These are phyloP conservation scores for Tilletia setariae DNA, from an alignment of 1,284 basidiomycete species.

Conservation along the genomic window DNA sequence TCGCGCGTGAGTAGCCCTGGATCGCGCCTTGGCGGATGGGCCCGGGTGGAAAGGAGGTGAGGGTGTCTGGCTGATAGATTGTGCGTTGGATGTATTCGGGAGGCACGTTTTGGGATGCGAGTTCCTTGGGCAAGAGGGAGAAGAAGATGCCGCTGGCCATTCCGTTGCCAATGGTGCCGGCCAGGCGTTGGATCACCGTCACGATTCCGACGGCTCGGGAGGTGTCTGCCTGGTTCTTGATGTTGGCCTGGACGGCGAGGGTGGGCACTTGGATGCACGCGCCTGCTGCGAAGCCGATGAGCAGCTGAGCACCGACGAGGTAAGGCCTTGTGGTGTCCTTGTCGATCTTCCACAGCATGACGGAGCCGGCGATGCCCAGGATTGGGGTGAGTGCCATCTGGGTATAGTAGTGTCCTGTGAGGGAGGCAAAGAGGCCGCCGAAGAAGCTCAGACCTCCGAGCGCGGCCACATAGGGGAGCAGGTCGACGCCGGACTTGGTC, in stretches of 20 bases:
- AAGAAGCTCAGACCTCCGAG: background rate
- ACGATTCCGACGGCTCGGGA: conserved; percentile 10
- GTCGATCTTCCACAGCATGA: conserved; percentile 4
- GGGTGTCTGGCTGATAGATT: background rate
- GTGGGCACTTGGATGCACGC: conserved; percentile 8
- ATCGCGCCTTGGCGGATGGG: background rate
- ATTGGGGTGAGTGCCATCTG: conserved; percentile 4
- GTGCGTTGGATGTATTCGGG: background rate
- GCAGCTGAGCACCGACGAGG: background rate
- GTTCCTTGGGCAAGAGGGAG: conserved; percentile 1
- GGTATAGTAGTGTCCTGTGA: conserved; percentile 6
- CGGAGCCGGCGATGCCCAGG: conserved; percentile 6
- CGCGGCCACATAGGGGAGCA: background rate
- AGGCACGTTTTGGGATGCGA: background rate
- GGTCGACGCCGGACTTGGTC: background rate
- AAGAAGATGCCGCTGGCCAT: conserved; percentile 11
- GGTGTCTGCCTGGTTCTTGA: background rate
- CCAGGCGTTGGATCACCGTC: background rate
- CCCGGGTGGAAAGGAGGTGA: background rate
- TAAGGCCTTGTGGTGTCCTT: background rate
- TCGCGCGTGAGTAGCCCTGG: background rate
- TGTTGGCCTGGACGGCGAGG: conserved; percentile 9
- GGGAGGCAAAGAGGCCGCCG: conserved; percentile 2
- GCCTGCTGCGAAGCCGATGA: background rate
- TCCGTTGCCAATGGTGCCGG: conserved; percentile 4